Evolutionary conservation across 495 filamentous ascomycete species (phyloP).

Genomic region (Alectoria sarmentosa): DNA sequence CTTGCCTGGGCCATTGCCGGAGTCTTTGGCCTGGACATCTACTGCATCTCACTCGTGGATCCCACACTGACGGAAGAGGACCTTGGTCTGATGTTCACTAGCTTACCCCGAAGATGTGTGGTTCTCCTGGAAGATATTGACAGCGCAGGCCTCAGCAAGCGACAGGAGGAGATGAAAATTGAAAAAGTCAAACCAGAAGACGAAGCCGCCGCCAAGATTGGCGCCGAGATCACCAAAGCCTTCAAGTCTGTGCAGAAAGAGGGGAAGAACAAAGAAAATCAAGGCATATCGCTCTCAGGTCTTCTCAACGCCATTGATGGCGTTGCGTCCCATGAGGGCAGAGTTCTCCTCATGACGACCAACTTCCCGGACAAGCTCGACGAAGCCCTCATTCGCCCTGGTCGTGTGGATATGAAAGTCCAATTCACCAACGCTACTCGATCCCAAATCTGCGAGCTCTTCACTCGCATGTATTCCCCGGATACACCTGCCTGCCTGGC

Average conservation of each 20-base stretch:
- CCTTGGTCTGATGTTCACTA: slow-evolving; percentile 42
- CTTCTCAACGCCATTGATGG: slow-evolving; percentile 82
- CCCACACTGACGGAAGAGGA: slow-evolving; percentile 45
- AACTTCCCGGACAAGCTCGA: slow-evolving; percentile 72
- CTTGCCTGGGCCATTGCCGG: slow-evolving; percentile 58
- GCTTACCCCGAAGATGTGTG: slow-evolving; percentile 54
- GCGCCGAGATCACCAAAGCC: slow-evolving; percentile 19
- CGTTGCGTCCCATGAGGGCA: slow-evolving; percentile 72
- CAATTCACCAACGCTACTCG: slow-evolving; percentile 58
- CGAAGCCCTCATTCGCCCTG: slow-evolving; percentile 66
- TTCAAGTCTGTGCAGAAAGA: slow-evolving; percentile 21
- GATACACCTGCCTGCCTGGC: slow-evolving; percentile 21
- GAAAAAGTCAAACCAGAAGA: slow-evolving; percentile 16
- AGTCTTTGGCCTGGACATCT: slow-evolving; percentile 56
- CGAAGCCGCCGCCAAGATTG: slow-evolving; percentile 20
- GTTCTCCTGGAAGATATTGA: slow-evolving; percentile 65
- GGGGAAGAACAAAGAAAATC: slow-evolving; percentile 16
- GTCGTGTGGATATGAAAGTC: slow-evolving; percentile 68
- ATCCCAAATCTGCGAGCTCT: slow-evolving; percentile 58
- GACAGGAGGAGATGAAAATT: slow-evolving; percentile 11
- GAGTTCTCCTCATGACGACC: slow-evolving; percentile 78
- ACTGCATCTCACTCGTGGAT: slow-evolving; percentile 52
- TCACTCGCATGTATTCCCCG: slow-evolving; percentile 62
- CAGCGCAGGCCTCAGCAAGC: slow-evolving; percentile 41
- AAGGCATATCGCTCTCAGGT: slow-evolving; percentile 61